phyloP scores from a whole-genome alignment of 2,329 filamentous ascomycete species.

The Cryphonectria radicalis region DNA sequence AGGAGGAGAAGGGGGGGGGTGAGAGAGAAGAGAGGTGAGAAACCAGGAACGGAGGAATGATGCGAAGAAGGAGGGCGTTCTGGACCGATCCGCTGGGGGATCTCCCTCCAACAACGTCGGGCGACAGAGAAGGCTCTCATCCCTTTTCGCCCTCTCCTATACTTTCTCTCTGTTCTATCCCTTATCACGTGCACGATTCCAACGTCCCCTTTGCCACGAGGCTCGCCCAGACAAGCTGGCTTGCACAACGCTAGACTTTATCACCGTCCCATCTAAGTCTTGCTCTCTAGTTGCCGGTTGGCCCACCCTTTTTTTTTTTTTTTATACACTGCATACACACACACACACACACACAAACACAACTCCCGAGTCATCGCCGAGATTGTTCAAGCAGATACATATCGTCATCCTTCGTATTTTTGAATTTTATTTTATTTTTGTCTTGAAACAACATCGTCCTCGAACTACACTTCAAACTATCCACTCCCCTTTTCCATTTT shows the following conservation, averaged over 20 bases:
- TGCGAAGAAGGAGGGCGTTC: conserved; percentile 4
- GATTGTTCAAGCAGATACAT: neutral
- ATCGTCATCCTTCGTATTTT: neutral
- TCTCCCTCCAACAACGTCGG: conserved; percentile 3
- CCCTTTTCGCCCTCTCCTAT: neutral
- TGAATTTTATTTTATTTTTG: neutral
- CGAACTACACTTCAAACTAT: neutral
- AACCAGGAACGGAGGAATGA: conserved; percentile 2
- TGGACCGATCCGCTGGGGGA: conserved; percentile 7
- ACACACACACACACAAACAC: neutral
- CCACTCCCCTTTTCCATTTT: neutral
- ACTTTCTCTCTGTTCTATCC: neutral
- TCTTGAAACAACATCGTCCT: neutral
- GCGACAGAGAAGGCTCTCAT: conserved; percentile 19
- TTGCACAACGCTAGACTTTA: conserved; percentile 11
- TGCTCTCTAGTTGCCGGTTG: conserved; percentile 3
- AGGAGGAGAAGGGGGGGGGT: neutral
- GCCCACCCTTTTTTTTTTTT: neutral
- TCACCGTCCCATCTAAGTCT: neutral
- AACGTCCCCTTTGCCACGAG: conserved; percentile 21
- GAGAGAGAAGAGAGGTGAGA: neutral
- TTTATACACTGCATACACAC: neutral
- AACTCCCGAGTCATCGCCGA: conserved; percentile 20
- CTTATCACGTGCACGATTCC: conserved; percentile 13
- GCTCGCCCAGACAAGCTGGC: conserved; percentile 8